Conservation (phyloP, 805 yeast species). For the Candida lessepsii region DNA sequence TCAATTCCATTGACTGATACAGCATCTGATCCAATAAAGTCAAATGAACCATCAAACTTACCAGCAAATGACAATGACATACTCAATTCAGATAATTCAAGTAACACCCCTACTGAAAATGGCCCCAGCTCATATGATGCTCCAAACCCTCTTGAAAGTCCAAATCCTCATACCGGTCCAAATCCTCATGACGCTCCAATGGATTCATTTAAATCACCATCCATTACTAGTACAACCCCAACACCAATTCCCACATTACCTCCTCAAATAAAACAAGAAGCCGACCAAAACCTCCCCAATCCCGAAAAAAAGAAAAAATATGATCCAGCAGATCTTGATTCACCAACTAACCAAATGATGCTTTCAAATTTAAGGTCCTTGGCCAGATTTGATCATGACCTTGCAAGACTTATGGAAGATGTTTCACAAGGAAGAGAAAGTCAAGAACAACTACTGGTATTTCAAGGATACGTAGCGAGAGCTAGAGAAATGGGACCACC, state of each 20-base stretch:
- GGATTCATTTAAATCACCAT: too few relatives aligned
- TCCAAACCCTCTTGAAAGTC: too few relatives aligned
- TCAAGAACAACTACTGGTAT: conserved; percentile 67
- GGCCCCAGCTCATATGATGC: too few relatives aligned
- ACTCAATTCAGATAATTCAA: too few relatives aligned
- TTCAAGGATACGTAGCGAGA: conserved; percentile 75
- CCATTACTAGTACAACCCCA: too few relatives aligned
- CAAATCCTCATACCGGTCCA: too few relatives aligned
- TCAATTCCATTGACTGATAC: too few relatives aligned
- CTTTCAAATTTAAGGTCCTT: conserved; percentile 80
- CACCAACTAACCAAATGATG: conserved; percentile 74
- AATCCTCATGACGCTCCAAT: too few relatives aligned
- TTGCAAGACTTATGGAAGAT: conserved; percentile 72
- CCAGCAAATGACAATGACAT: too few relatives aligned
- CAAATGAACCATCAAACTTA: too few relatives aligned
- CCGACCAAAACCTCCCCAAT: background rate
- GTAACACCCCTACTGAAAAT: too few relatives aligned
- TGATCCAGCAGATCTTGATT: conserved; percentile 42
- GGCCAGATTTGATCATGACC: conserved; percentile 68
- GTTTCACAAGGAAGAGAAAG: conserved; percentile 85
- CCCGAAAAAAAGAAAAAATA: conserved; percentile 10
- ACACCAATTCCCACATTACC: background rate
- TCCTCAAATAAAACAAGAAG: background rate
- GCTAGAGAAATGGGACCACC: conserved; percentile 76
- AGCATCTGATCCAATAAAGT: too few relatives aligned